A percentile compares a stretch with the other conserved stretches of the same genome.
Evolutionary conservation across 805 yeast species (phyloP).

Genomic region (Spathaspora sp.): DNA sequence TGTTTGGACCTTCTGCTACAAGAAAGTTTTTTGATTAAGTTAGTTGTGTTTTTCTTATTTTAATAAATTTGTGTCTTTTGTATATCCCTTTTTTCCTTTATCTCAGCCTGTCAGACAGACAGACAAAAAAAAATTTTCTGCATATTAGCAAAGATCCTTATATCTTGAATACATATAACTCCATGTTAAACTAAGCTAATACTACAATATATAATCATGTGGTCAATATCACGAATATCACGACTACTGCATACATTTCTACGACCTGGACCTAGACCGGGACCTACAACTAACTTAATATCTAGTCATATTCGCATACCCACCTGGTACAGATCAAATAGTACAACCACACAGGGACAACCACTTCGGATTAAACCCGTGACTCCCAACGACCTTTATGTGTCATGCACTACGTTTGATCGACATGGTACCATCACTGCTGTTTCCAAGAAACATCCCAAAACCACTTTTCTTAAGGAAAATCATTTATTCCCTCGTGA

Average conservation of each 20-base stretch:
- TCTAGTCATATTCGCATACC: not conserved
- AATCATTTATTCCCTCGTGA: conserved; percentile 83
- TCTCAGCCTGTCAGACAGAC: no score
- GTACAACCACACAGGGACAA: not conserved
- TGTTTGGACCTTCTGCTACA: conserved; percentile 79
- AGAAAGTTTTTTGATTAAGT: conserved; percentile 86
- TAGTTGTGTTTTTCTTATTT: not conserved
- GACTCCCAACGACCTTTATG: conserved; percentile 47
- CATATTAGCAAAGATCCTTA: no score
- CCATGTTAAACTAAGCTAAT: not conserved
- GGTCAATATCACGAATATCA: not conserved
- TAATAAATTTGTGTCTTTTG: not conserved
- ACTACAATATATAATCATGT: not conserved
- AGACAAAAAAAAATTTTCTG: no score
- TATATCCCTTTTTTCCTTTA: not conserved
- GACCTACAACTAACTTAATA: not conserved
- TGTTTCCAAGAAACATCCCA: conserved; percentile 69
- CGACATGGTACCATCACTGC: conserved; percentile 62
- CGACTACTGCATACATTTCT: not conserved
- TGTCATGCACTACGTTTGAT: conserved; percentile 83
- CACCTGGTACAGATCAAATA: not conserved
- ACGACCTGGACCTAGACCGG: not conserved
- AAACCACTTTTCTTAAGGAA: conserved; percentile 64
- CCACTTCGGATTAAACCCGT: conserved; percentile 30
- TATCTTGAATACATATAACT: not conserved